Base-by-base conservation (phyloP, 352 stramenopile species). In the Lagenidium giganteum region DNA sequence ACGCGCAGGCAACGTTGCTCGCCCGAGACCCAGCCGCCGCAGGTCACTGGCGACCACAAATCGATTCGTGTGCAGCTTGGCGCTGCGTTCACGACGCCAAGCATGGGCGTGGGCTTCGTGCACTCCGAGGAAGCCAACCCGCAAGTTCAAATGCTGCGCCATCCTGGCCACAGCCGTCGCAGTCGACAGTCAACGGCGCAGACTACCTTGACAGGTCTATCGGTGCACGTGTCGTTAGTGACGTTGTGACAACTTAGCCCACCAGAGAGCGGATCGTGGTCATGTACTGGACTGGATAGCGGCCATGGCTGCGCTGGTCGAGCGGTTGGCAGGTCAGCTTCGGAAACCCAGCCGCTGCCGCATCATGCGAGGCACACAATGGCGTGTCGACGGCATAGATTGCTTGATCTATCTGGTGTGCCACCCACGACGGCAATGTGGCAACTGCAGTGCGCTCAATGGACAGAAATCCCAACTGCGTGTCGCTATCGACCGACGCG, bases 101-200 rank as follows among this genome's bases (percentile, higher is more conserved):
- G 72, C 30, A 88, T 88, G 68, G 76, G 64, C 13, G 70, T 86
- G 4, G 76, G 76, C 3, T 77, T 72, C 39, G 37, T 71, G 27
- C 60, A 66, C 21, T 66, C 55, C 17, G 16, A 43, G 33, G 34
- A 44, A 4, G 21, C 37, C 0, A 40, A 47, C 26, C 53, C 57
- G 2, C 62, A 69, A n/a, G 60, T 81, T 2, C 59, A 86, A 48
- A 64, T 86, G 12, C 57, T 86, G 26, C 67, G 67, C 1, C 54
- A 61, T 13, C 65, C 64, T 11, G 20, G 28, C n/a, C n/a, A n/a
- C n/a, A n/a, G n/a, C n/a, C n/a, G n/a, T n/a, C n/a, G n/a, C n/a
- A n/a, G n/a, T n/a, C n/a, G n/a, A n/a, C n/a, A 24, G 22, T n/a
- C 14, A 26, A 50, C 11, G n/a, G 16, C 17, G 36, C 12, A 11